Evolutionary conservation across 163 green algal genomes (phyloP), one percentile per base, ranked within the genome.

Genomic region (Picocystis sp.): DNA sequence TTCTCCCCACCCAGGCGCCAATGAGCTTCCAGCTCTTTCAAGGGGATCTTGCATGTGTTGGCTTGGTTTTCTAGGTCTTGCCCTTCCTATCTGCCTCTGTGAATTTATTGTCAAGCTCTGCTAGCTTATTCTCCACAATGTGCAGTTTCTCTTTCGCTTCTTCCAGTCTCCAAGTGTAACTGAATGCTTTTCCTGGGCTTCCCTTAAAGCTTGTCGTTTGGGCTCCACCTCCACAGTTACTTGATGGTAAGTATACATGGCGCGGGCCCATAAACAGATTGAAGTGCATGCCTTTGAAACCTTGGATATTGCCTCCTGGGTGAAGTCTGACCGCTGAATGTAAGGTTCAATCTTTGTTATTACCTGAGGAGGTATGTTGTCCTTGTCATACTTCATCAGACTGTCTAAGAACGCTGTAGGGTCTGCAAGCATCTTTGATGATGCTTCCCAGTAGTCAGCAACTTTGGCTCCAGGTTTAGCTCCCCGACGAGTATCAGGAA

Each of bases 171-270:
- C 57, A 61, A 81, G 81, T 8, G 77, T 85, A 9, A 69, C 57
- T 21, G 69, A 63, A 11, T 84, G 64, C 44, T 73, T 50, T 11
- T 66, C 68, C 62, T 87, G 66, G 1, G 80, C 79, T 22, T 65
- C 66, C 46, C 64, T 62, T 24, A 89, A 73, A 21, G 76, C 71
- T 29, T 63, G 62, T 15, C 78, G 70, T 70, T 87, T 87, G 44
- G 80, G 79, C 34, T 70, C 76, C 8, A 87, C 77, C 38, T 57
- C 43, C 8, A 85, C 60, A 17, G 77, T 69, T 43, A 89, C 76
- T 47, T 74, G 78, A 66, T 87, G 67, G 76, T 89, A 89, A 19
- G 80, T 71, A 61, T 83, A 76, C 80, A 89, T 89, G 24, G 80
- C 78, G 11, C 78, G 62, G 43, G 73, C 79, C 78, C 75, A 86